Conservation (phyloP, 1,139 yeast genomes). For the Eremothecium coryli region DNA sequence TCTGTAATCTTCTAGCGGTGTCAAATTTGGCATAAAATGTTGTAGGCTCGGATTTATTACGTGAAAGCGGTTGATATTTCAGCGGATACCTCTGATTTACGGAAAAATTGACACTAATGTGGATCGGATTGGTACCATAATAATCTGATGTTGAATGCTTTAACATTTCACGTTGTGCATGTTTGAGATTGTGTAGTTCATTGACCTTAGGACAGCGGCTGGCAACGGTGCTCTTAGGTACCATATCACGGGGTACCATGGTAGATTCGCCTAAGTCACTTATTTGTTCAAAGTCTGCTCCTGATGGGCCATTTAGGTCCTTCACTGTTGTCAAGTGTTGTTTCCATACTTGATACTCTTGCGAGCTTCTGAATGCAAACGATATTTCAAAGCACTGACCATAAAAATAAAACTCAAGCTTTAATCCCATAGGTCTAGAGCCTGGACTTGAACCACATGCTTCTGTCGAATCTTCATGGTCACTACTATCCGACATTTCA, state of each 20-base stretch:
- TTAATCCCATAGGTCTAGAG: constrained; percentile 4
- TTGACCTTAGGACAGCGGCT: constrained; percentile 4
- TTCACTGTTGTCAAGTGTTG: constrained; percentile 5
- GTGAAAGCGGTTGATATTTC: constrained; percentile 1
- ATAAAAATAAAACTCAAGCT: constrained; percentile 8
- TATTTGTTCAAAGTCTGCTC: constrained; percentile 2
- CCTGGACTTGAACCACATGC: background rate
- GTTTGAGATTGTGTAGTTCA: constrained; percentile 1
- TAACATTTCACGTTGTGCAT: constrained; percentile 3
- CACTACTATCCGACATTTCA: background rate
- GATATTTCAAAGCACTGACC: constrained; percentile 8
- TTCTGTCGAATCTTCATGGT: background rate
- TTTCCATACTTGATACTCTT: constrained; percentile 7
- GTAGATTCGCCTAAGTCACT: constrained; percentile 3
- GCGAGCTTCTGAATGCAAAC: constrained; percentile 5
- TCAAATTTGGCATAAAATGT: constrained; percentile 3
- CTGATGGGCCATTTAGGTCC: constrained; percentile 7
- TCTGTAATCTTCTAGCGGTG: constrained; percentile 1
- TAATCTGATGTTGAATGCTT: constrained; percentile 4
- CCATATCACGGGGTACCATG: constrained; percentile 5
- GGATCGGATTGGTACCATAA: constrained; percentile 1
- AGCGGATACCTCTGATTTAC: constrained; percentile 2
- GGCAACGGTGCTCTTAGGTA: constrained; percentile 2
- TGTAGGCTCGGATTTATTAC: constrained; percentile 3
- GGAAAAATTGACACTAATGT: constrained; percentile 1